These are phyloP conservation scores for Babesia ovis DNA, from an alignment of 169 alveolate genomes.

Conservation along the genomic window DNA sequence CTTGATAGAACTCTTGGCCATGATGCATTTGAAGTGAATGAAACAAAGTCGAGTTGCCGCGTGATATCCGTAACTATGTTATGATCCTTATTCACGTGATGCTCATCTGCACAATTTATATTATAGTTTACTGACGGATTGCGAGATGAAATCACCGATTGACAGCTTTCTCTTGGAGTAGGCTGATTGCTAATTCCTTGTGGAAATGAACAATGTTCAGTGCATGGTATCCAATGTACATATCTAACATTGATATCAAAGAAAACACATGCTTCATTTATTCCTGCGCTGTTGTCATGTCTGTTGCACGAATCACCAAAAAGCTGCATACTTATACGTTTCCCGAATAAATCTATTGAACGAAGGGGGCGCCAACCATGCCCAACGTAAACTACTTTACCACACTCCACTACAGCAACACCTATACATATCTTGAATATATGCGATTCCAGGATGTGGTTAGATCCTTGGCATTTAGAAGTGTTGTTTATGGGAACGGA, in stretches of 20 bases:
- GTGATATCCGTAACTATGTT: not conserved
- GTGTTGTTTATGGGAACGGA: no score
- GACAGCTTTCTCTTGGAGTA: not conserved
- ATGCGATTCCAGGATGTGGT: conserved; percentile 17
- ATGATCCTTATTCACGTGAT: not conserved
- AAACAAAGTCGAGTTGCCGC: not conserved
- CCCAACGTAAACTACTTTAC: conserved; percentile 39
- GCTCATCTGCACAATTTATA: not conserved
- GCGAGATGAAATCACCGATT: not conserved
- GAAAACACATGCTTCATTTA: conserved; percentile 14
- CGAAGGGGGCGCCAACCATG: conserved; percentile 31
- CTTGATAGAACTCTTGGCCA: not conserved
- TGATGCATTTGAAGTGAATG: not conserved
- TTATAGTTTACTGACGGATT: not conserved
- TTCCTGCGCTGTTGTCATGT: not conserved
- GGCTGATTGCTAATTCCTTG: not conserved
- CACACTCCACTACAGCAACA: conserved; percentile 14
- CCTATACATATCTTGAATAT: conserved; percentile 26
- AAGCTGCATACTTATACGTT: conserved; percentile 10
- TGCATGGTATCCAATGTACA: conserved; percentile 24
- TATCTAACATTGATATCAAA: conserved; percentile 24
- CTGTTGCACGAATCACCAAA: conserved; percentile 25
- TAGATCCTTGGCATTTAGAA: not conserved
- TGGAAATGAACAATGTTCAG: conserved; percentile 6
- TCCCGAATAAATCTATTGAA: conserved; percentile 47